Evolutionary conservation across 2,329 filamentous ascomycete genomes (phyloP), one percentile per base, ranked within the genome.

Genomic region (Beauveria sp.): DNA sequence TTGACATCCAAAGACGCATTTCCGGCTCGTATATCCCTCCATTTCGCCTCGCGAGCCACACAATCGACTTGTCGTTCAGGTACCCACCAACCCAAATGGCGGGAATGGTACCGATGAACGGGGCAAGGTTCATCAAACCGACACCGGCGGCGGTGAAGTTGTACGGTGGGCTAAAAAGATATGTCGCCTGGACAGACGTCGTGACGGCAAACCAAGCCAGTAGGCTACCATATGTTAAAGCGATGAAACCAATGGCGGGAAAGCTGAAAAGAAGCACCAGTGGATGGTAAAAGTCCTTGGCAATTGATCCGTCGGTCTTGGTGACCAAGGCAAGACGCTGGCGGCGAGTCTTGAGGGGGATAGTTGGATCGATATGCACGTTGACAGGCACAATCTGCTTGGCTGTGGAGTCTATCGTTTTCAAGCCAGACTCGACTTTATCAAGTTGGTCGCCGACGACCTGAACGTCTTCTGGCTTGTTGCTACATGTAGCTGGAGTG

Each of bases 11-110:
- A 2, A 78, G 65, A 3, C 76, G 70, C 71, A 77, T 78, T 58
- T 79, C 77, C 0, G 77, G 75, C 62, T 78, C 76, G 50, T 75
- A 77, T n/a, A 74, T 70, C 5, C 75, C 75, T 1, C 69, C 69
- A 9, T 77, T 77, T 3, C 71, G 67, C 22, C 68, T 68, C 0
- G 77, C 67, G 16, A 76, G 68, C 55, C 68, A 70, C 14, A 76
- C 40, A 30, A 77, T 74, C 0, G 70, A 72, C 64, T 68, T 68
- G 60, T 79, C 76, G 2, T 73, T 73, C 4, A 77, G 45, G 3
- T 72, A 69, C 0, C 74, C 74, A 2, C 73, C 74, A 22, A 75
- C 72, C 2, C 75, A 38, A 1, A 69, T 65, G 2, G 73, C 76
- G 7, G 76, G 65, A 3, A 76, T 55, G 10, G 73, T 73, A 0